phyloP scores from a whole-genome alignment of 179 eudicot genomes.

The Nepenthes alata region DNA sequence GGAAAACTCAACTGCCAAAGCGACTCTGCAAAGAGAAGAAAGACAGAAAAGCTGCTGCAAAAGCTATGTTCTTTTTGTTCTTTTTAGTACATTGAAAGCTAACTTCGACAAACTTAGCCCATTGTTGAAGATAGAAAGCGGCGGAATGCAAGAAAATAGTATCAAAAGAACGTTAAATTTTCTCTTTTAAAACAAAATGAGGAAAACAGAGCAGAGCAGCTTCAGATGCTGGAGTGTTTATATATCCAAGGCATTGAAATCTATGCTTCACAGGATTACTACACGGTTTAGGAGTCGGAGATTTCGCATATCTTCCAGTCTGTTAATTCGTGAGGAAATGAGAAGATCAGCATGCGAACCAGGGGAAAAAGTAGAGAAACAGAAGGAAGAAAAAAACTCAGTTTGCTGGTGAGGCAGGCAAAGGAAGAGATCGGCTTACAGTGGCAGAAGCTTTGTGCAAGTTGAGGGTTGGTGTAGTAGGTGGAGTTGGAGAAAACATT shows the following conservation, averaged over 20 bases:
- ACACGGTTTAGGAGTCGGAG: background rate
- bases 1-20: background rate
- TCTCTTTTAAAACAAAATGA: too few species aligned
- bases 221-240: background rate
- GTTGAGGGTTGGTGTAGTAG: slow-evolving; percentile 34
- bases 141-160: too few species aligned
- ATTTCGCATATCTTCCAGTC: slow-evolving; percentile 2
- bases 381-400: background rate
- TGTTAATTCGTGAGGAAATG: slow-evolving; percentile 14
- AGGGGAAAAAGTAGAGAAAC: slow-evolving; percentile 12
- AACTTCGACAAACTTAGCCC: too few species aligned
- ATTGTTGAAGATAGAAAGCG: too few species aligned
- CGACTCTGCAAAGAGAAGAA: background rate
- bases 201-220: background rate
- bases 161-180: too few species aligned
- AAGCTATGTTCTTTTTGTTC: too few species aligned
- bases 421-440: background rate
- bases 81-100: too few species aligned
- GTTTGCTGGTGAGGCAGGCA: too few species aligned
- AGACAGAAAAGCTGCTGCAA: too few species aligned
- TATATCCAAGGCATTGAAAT: background rate
- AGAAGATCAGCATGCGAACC: slow-evolving; percentile 16
- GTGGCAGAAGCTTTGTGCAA: slow-evolving; percentile 13
- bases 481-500: slow-evolving; percentile 25
- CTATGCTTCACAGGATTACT: background rate